Base-by-base conservation (phyloP, 1,284 basidiomycete genomes). In the Trametes versicolor region DNA sequence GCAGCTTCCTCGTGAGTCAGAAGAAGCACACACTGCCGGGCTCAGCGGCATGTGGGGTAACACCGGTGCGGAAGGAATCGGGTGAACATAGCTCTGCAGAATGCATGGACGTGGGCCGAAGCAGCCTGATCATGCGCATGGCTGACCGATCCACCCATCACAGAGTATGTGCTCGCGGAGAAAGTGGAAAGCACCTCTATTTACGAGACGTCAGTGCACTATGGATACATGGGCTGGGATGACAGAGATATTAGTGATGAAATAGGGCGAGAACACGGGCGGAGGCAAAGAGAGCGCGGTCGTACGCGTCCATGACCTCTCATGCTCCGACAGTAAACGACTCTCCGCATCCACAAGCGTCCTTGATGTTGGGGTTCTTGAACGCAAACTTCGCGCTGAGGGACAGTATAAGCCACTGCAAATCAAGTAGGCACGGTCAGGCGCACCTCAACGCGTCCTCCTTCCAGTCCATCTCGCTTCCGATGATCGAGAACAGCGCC, bases 401-500 rank as follows among this genome's bases (percentile, higher is more conserved):
- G 7, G n/a, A 50, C 61, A 50, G 49, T 49, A 53, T 50, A 25
- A 60, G 39, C 21, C n/a, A 32, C 37, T 10, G 27, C 2, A 4
- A 17, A 1, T n/a, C n/a, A 2, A 17, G 23, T 17, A 25, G 9
- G 9, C 25, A 19, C 10, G 3, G 5, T 15, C 39, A 29, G 8
- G 79, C 85, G 64, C 60, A 92, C 91, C 94, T 96, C 52, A 98
- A 80, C 39, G 88, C 80, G 78, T 96, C 95, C 82, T 99, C 98
- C 68, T 92, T 86, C 98, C 98, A 99, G 76, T 98, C 96, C 98
- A 99, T 99, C 82, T 93, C 93, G 76, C 95, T 97, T 48, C 98
- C 98, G 70, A 99, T 99, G 74, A 99, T 98, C 67, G 93, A 96
- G 79, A 99, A 99, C 69, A 99, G 81, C 27, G 98, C 98, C 79